Percentiles rank a stretch among this genome's conserved stretches.
These are phyloP conservation scores for Aphanomyces astaci DNA, from an alignment of 352 stramenopile genomes.

Conservation along the genomic window DNA sequence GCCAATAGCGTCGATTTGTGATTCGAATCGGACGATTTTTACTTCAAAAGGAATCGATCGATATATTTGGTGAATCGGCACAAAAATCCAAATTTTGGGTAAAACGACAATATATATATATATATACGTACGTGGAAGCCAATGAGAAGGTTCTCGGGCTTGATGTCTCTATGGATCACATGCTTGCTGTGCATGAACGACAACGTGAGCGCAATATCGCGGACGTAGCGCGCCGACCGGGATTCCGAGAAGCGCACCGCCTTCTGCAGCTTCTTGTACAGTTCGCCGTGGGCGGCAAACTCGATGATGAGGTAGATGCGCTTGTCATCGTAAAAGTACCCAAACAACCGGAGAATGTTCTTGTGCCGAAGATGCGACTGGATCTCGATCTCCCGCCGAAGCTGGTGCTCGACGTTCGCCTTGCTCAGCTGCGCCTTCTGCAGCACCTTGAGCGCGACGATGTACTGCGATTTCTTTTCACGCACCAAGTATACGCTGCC, in stretches of 20 bases:
- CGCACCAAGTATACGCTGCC: conserved; percentile 98
- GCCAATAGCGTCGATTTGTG: too few relatives aligned
- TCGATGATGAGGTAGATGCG: conserved; percentile 99
- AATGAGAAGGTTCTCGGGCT: conserved; percentile 98
- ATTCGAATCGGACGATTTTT: too few relatives aligned
- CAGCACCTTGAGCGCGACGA: conserved; percentile 98
- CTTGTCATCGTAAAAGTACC: conserved; percentile 98
- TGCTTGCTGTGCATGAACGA: conserved; percentile 98
- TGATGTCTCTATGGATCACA: conserved; percentile 99
- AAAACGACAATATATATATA: too few relatives aligned
- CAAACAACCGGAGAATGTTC: conserved; percentile 96
- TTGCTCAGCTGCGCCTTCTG: conserved; percentile 97
- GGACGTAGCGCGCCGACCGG: conserved; percentile 90
- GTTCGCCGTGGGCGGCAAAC: conserved; percentile 94
- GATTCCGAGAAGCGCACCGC: conserved; percentile 89
- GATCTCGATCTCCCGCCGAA: conserved; percentile 99
- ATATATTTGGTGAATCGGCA: too few relatives aligned
- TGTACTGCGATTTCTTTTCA: conserved; percentile 97
- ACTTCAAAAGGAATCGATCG: too few relatives aligned
- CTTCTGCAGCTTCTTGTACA: conserved; percentile 97
- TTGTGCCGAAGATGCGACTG: conserved; percentile 96
- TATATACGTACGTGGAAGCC: conserved; percentile 80
- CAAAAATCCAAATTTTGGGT: too few relatives aligned
- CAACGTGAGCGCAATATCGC: conserved; percentile 90
- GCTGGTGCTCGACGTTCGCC: conserved; percentile 95